Evolutionary conservation across 2,329 filamentous ascomycete species (phyloP).

Genomic region (Trichoderma sp.): DNA sequence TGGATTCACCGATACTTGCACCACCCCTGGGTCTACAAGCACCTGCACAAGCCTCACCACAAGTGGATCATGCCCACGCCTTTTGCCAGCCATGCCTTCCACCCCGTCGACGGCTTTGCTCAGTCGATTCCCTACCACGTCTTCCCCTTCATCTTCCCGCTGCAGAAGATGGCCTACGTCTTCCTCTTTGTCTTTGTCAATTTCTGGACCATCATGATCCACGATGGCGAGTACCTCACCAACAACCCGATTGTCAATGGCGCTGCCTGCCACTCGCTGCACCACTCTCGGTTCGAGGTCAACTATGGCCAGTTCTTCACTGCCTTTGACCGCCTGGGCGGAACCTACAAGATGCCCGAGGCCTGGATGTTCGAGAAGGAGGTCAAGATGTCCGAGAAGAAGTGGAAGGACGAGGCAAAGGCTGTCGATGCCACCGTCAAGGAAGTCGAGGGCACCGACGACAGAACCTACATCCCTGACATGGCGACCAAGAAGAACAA

Average conservation of each 20-base stretch:
- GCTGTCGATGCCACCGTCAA: conserved; percentile 74
- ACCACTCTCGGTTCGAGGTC: conserved; percentile 59
- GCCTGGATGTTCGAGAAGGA: conserved; percentile 82
- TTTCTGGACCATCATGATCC: conserved; percentile 94
- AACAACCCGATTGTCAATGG: conserved; percentile 92
- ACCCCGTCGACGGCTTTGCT: conserved; percentile 85
- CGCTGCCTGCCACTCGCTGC: conserved; percentile 78
- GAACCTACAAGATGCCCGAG: conserved; percentile 83
- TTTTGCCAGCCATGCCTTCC: conserved; percentile 89
- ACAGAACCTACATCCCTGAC: conserved; percentile 44
- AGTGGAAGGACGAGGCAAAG: conserved; percentile 74
- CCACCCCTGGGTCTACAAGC: conserved; percentile 74
- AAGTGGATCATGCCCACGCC: conserved; percentile 99
- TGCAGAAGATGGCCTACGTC: conserved; percentile 88
- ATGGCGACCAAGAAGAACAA: conserved; percentile 46
- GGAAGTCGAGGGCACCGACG: conserved; percentile 62
- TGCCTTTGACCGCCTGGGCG: conserved; percentile 82
- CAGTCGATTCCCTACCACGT: conserved; percentile 91
- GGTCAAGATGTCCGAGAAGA: conserved; percentile 75
- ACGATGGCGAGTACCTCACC: conserved; percentile 91
- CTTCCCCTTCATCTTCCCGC: conserved; percentile 87
- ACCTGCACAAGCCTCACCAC: conserved; percentile 94
- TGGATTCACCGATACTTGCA: conserved; percentile 86
- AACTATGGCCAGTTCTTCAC: conserved; percentile 97
- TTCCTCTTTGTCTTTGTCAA: conserved; percentile 88